Conservation (phyloP, 495 filamentous ascomycete genomes). For the Penicillium crystallinum region DNA sequence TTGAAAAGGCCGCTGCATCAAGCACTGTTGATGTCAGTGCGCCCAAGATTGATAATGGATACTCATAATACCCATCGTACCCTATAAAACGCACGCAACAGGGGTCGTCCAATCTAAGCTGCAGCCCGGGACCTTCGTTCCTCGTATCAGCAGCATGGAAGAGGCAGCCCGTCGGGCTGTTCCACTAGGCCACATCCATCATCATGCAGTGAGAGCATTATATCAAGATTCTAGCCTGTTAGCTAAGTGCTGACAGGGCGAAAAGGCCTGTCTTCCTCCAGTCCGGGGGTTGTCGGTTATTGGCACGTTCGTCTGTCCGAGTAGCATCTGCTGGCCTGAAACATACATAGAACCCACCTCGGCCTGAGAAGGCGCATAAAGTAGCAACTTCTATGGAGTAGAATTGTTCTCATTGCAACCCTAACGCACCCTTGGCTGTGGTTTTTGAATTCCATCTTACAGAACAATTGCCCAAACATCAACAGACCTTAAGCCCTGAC, state of each 20-base stretch:
- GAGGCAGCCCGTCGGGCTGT: not conserved
- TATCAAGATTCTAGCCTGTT: conserved; percentile 13
- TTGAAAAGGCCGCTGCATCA: not conserved
- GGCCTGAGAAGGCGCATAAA: not conserved
- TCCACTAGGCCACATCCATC: conserved; percentile 2
- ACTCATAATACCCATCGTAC: not conserved
- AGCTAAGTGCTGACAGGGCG: conserved; percentile 14
- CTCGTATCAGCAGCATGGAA: not conserved
- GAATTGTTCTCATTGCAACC: too few relatives aligned
- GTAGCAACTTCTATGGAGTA: too few relatives aligned
- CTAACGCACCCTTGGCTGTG: too few relatives aligned
- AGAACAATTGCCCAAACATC: too few relatives aligned
- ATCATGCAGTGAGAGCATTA: conserved; percentile 1
- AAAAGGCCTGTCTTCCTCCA: not conserved
- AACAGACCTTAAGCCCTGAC: too few relatives aligned
- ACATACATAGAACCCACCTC: not conserved
- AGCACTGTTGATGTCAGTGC: conserved; percentile 2
- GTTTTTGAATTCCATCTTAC: too few relatives aligned
- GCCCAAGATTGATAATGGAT: conserved; percentile 15
- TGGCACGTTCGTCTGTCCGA: not conserved
- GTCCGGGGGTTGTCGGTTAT: not conserved
- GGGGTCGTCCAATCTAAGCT: not conserved
- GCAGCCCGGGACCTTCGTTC: conserved; percentile 3
- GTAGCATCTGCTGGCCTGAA: not conserved
- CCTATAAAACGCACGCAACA: not conserved